Evolutionary conservation across 371 early-diverging fungal genomes (phyloP), one percentile per base, ranked within the genome.

Genomic region (Mucor mucedo): DNA sequence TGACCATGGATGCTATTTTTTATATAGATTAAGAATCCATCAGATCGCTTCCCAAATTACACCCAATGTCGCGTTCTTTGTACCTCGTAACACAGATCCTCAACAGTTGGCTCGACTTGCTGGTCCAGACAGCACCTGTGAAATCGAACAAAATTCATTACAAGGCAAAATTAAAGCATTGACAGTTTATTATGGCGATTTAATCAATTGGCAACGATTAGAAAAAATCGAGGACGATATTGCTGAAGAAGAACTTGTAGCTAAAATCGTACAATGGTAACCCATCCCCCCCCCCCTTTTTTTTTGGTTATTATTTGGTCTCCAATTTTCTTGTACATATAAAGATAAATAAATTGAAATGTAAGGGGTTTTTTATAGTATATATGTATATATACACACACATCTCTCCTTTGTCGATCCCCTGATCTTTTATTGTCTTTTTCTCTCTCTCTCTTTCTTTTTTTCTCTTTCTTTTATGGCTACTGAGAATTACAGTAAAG

Each of bases 51-150:
- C 76, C 6, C 63, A 75, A 45, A 87, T 95, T 29, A 86, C 95
- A 0, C 77, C 71, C 2, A 91, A 95, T 54, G 84, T 96, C 50
- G 90, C 87, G 4, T 92, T 90, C 66, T 98, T 88, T 78, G 71
- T 96, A 63, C 97, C 98, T 8, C 83, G 92, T 21, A 95, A 93
- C 72, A 85, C 89, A 44, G 83, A 93, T 61, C 78, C 79, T n/a
- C 61, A 73, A 32, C 81, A 84, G 65, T 47, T 84, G 11, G 78
- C 76, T 14, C 59, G 55, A n/a, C 56, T 86, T 16, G 85, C 85
- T n/a, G 85, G 77, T 3, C 79, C 76, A 4, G 85, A 77, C 2
- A 73, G 70, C 2, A 67, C 77, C 11, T 89, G 90, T 62, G 94
- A 95, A 63, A 71, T 93, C 29, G 93, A 95, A 69, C 78, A 88